phyloP scores from a whole-genome alignment of 192 early-diverging fungal species.

The Backusella westeae region DNA sequence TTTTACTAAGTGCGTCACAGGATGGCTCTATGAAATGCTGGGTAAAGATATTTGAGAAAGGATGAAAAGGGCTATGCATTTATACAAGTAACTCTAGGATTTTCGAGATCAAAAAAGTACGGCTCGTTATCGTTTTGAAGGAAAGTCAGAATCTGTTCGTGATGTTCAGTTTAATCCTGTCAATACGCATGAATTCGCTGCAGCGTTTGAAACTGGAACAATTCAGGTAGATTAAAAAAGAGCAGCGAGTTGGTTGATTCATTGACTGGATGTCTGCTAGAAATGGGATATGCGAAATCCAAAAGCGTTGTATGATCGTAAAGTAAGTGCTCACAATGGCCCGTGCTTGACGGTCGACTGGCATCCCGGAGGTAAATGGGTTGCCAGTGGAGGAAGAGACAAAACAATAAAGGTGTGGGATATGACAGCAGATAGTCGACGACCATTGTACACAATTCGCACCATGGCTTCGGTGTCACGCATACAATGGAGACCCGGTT shows the following conservation, averaged over 20 bases:
- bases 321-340: constrained; percentile 71
- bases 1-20: constrained; percentile 75
- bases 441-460: constrained; percentile 58
- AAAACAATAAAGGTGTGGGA: constrained; percentile 80
- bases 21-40: constrained; percentile 75
- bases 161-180: constrained; percentile 78
- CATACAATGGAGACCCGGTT: constrained; percentile 70
- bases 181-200: constrained; percentile 61
- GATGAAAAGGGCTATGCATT: neutral
- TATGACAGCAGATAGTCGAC: constrained; percentile 56
- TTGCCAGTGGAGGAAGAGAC: constrained; percentile 81
- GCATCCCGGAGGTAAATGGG: constrained; percentile 60
- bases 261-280: constrained; percentile 30
- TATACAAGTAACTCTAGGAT: constrained; percentile 42
- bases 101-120: constrained; percentile 47
- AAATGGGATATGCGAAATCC: constrained; percentile 81
- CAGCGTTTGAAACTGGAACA: constrained; percentile 80
- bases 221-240: constrained; percentile 54
- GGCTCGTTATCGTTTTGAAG: constrained; percentile 62
- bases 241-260: neutral
- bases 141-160: constrained; percentile 72
- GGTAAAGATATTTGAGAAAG: constrained; percentile 42
- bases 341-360: constrained; percentile 73
- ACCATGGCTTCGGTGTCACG: constrained; percentile 66
- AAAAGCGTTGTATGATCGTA: constrained; percentile 50